Percentiles rank a stretch among this genome's conserved stretches.
Evolutionary conservation across 2,329 filamentous ascomycete genomes (phyloP).

Genomic region (Graphiopsis chlorocephala): DNA sequence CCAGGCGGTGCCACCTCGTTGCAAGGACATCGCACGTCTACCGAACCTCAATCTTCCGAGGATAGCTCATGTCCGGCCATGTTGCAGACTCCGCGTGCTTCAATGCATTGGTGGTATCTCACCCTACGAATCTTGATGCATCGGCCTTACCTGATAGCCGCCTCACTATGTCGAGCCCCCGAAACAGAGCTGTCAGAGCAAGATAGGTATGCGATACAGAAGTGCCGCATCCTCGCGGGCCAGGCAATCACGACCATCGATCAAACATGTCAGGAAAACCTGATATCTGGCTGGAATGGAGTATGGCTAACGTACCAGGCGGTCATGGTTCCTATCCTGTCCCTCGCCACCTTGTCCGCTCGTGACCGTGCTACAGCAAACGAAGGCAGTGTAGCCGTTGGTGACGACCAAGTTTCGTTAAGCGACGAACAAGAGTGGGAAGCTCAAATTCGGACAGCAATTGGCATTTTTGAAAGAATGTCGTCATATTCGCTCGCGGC

Average conservation of each 20-base stretch:
- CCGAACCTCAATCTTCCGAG: constrained; percentile 51
- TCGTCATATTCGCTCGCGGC: constrained; percentile 46
- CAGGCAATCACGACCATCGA: constrained; percentile 71
- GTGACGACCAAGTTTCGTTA: constrained; percentile 8
- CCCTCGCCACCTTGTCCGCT: constrained; percentile 52
- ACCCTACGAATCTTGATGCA: constrained; percentile 75
- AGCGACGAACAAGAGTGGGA: constrained; percentile 41
- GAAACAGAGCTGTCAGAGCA: constrained; percentile 55
- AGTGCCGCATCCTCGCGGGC: constrained; percentile 68
- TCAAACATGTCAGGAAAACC: constrained; percentile 66
- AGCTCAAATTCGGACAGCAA: constrained; percentile 39
- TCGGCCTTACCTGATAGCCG: constrained; percentile 66
- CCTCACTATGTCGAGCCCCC: constrained; percentile 54
- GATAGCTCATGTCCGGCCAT: constrained; percentile 58
- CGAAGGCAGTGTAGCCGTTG: neutral
- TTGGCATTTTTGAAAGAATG: constrained; percentile 43
- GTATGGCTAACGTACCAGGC: constrained; percentile 81
- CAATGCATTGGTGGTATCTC: constrained; percentile 81
- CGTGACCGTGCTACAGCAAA: constrained; percentile 17
- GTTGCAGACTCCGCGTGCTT: constrained; percentile 65
- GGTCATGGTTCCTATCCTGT: constrained; percentile 73
- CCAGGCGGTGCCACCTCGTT: neutral
- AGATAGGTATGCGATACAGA: constrained; percentile 65
- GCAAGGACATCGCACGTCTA: neutral
- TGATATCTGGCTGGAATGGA: constrained; percentile 77